Conservation (phyloP, 2,329 filamentous ascomycete species). For the Sporothrix pseudoabietina region DNA sequence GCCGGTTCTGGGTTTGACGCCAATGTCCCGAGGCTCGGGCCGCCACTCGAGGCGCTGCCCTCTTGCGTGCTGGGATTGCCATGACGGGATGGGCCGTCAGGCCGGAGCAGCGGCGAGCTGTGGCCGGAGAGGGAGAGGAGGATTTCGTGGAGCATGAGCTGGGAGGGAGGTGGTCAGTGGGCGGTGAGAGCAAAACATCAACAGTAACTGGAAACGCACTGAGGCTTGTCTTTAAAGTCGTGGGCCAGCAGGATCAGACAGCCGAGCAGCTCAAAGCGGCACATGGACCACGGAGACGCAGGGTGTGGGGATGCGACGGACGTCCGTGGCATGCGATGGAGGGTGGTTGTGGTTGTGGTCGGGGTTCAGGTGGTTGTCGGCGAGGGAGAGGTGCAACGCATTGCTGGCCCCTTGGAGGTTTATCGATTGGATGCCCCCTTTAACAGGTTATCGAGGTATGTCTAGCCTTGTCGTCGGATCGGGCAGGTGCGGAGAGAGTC, state of each 20-base stretch:
- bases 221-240: conserved; percentile 29
- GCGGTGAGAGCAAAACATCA: not conserved
- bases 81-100: conserved; percentile 48
- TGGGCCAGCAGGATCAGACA: conserved; percentile 34
- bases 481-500: not conserved
- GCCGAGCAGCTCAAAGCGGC: conserved; percentile 34
- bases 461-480: not conserved
- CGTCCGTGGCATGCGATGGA: conserved; percentile 1
- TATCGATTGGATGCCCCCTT: not conserved
- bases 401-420: not conserved
- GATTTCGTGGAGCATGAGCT: conserved; percentile 92
- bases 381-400: not conserved
- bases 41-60: not conserved
- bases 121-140: conserved; percentile 94
- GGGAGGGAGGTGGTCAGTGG: not conserved
- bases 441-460: not conserved
- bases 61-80: conserved; percentile 33
- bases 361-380: not conserved
- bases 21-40: conserved; percentile 4
- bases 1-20: conserved; percentile 45
- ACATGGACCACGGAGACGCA: conserved; percentile 29
- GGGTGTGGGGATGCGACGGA: not conserved
- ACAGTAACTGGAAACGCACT: not conserved
- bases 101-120: conserved; percentile 80
- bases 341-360: not conserved